A percentile compares a stretch with the other conserved stretches of the same genome.
phyloP scores from a whole-genome alignment of 108 stramenopile species.

The Seminavis robusta region DNA sequence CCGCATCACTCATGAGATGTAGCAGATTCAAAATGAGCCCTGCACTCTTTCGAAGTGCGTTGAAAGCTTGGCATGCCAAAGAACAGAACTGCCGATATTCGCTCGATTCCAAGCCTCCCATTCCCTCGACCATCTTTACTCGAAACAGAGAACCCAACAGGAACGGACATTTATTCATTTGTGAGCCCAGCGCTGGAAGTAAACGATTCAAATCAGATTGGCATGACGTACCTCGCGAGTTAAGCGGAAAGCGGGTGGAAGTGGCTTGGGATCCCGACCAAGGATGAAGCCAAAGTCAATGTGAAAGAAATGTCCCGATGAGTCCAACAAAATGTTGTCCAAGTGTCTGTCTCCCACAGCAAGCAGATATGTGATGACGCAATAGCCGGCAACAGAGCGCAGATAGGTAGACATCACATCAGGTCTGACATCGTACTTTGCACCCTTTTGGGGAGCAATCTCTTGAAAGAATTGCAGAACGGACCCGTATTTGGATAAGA shows the following conservation, averaged over 20 bases:
- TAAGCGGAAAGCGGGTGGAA: constrained; percentile 92
- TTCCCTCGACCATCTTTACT: constrained; percentile 88
- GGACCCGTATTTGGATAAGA: constrained; percentile 83
- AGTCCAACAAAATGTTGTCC: constrained; percentile 80
- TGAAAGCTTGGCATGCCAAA: constrained; percentile 94
- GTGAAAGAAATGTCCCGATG: constrained; percentile 79
- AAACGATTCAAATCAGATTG: too few relatives aligned
- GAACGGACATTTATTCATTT: too few relatives aligned
- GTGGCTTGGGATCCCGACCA: constrained; percentile 91
- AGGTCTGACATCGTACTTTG: constrained; percentile 70
- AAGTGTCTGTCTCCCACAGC: constrained; percentile 87
- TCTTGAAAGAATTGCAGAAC: constrained; percentile 70
- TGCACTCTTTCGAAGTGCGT: constrained; percentile 90
- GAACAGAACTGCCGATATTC: constrained; percentile 93
- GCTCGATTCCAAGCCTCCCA: constrained; percentile 90
- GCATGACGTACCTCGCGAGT: constrained; percentile 61
- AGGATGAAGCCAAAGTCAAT: constrained; percentile 88
- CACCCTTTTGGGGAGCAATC: constrained; percentile 56
- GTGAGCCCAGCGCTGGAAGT: background rate
- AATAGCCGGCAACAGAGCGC: constrained; percentile 96
- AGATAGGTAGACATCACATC: constrained; percentile 91
- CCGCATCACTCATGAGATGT: constrained; percentile 95
- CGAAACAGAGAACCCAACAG: background rate
- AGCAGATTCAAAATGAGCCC: constrained; percentile 96
- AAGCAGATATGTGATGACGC: constrained; percentile 97